phyloP scores from a whole-genome alignment of 768 basidiomycete species.

The Fibroporia radiculosa region DNA sequence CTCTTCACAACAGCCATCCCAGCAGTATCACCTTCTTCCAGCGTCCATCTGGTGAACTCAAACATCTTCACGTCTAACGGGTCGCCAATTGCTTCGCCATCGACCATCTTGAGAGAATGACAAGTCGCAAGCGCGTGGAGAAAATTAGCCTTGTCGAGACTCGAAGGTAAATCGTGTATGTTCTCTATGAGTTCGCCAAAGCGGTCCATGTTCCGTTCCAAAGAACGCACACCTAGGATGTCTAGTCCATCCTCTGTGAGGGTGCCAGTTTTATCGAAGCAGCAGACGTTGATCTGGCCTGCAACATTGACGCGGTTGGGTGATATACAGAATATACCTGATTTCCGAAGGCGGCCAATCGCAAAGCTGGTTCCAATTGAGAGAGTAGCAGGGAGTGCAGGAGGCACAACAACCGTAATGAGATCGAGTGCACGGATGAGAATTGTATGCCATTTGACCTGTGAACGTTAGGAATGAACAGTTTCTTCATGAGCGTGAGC shows the following conservation, averaged over 20 bases:
- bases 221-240: constrained; percentile 85
- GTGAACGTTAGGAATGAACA: too few relatives aligned
- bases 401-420: constrained; percentile 95
- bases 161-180: constrained; percentile 73
- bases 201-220: constrained; percentile 65
- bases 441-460: constrained; percentile 90
- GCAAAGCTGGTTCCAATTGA: constrained; percentile 98
- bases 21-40: constrained; percentile 82
- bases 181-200: constrained; percentile 91
- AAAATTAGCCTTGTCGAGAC: constrained; percentile 71
- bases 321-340: constrained; percentile 92
- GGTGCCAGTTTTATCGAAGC: constrained; percentile 99
- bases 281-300: constrained; percentile 94
- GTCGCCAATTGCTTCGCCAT: constrained; percentile 86
- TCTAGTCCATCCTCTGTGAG: constrained; percentile 97
- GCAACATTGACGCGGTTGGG: constrained; percentile 93
- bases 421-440: constrained; percentile 87
- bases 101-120: constrained; percentile 88
- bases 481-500: too few relatives aligned
- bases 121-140: constrained; percentile 93
- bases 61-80: constrained; percentile 98
- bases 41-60: constrained; percentile 89
- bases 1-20: constrained; percentile 67
- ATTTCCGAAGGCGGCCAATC: constrained; percentile 76
- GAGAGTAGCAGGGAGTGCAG: constrained; percentile 92